Conservation (phyloP, 2,329 filamentous ascomycete species). For the Fusarium newnesense region DNA sequence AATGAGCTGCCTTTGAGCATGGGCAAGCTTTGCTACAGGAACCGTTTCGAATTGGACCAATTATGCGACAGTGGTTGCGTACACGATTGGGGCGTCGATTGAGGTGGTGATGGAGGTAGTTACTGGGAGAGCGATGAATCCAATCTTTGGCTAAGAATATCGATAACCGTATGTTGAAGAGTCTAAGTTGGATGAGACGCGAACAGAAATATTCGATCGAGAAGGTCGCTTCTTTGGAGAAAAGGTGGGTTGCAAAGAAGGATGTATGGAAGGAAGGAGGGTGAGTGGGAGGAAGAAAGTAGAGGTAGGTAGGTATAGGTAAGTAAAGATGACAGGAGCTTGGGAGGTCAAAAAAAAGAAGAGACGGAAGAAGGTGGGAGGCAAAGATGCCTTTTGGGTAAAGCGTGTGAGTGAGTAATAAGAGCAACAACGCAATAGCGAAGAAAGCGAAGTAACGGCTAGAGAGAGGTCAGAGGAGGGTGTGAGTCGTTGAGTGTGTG, state of each 20-base stretch:
- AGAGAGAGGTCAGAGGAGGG: slow-evolving; percentile 38
- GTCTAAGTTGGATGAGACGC: slow-evolving; percentile 17
- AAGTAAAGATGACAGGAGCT: slow-evolving; percentile 36
- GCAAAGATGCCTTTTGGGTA: slow-evolving; percentile 44
- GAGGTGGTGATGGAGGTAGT: slow-evolving; percentile 11
- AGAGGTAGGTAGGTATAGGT: slow-evolving; percentile 24
- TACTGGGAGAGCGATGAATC: slow-evolving; percentile 12
- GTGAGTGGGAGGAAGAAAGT: slow-evolving; percentile 24
- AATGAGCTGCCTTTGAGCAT: slow-evolving; percentile 39
- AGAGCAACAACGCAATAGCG: slow-evolving; percentile 33
- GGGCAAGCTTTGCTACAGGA: slow-evolving; percentile 41
- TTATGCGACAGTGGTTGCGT: slow-evolving; percentile 35
- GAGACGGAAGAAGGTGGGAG: slow-evolving; percentile 43
- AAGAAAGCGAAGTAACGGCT: slow-evolving; percentile 20
- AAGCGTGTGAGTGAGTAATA: slow-evolving; percentile 42
- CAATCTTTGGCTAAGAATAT: background rate
- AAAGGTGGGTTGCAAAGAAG: slow-evolving; percentile 31
- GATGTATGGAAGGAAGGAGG: slow-evolving; percentile 24
- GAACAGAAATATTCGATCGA: slow-evolving; percentile 18
- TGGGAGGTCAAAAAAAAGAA: slow-evolving; percentile 33
- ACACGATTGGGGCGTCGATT: slow-evolving; percentile 38
- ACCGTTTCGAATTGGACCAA: slow-evolving; percentile 40
- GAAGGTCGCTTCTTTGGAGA: slow-evolving; percentile 14
- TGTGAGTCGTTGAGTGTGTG: slow-evolving; percentile 39
- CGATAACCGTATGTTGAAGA: slow-evolving; percentile 6